Evolutionary conservation across 2,329 filamentous ascomycete genomes (phyloP).

Genomic region (Arthrobotrys sphaeroides): DNA sequence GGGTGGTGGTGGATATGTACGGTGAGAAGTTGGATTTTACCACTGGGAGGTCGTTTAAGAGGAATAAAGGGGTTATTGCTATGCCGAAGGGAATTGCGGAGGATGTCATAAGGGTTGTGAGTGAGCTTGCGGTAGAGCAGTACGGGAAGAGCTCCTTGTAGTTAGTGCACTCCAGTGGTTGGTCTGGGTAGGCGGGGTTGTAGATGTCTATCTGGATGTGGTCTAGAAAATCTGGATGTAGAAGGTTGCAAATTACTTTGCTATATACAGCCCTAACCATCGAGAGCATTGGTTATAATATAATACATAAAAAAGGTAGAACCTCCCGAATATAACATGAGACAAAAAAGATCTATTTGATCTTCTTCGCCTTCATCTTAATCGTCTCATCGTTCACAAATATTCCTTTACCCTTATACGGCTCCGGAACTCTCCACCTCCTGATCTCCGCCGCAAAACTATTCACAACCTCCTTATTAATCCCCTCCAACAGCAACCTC

Average conservation of each 20-base stretch:
- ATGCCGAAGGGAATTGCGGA: slow-evolving; percentile 79
- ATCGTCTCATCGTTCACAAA: slow-evolving; percentile 98
- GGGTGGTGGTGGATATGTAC: slow-evolving; percentile 86
- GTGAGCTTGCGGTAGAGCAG: slow-evolving; percentile 68
- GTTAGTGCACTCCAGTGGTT: too few species aligned
- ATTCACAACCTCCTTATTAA: slow-evolving; percentile 85
- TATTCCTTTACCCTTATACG: slow-evolving; percentile 95
- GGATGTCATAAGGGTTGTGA: slow-evolving; percentile 81
- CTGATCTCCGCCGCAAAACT: slow-evolving; percentile 89
- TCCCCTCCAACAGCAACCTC: slow-evolving; percentile 86
- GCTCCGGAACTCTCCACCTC: slow-evolving; percentile 89
- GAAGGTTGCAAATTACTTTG: not conserved
- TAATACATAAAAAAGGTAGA: slow-evolving; percentile 37
- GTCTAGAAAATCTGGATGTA: not conserved
- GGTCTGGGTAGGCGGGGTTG: too few species aligned
- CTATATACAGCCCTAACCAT: slow-evolving; percentile 21
- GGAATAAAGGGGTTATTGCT: slow-evolving; percentile 94
- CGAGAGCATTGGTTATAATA: slow-evolving; percentile 9
- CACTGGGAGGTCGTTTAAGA: slow-evolving; percentile 81
- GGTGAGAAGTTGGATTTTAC: slow-evolving; percentile 88
- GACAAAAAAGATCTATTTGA: slow-evolving; percentile 71
- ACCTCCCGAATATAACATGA: not conserved
- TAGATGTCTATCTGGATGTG: not conserved
- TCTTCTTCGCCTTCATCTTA: slow-evolving; percentile 97
- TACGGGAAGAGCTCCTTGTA: slow-evolving; percentile 50